Evolutionary conservation across 2,329 filamentous ascomycete species (phyloP).

Genomic region (Exophiala spinifera): DNA sequence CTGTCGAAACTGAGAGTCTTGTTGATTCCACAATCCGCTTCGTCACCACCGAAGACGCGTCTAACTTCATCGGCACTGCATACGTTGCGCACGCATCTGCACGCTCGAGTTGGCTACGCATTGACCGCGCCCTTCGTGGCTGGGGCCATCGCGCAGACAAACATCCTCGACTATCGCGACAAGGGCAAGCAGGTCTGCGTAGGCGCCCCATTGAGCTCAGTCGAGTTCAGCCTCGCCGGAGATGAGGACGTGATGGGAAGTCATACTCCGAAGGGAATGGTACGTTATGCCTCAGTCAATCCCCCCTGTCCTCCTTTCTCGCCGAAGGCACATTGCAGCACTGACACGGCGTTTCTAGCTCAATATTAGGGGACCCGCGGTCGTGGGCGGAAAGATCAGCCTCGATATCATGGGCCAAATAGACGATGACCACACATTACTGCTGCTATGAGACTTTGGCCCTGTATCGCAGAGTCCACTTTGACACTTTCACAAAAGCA

Average conservation of each 20-base stretch:
- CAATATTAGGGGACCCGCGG: constrained; percentile 24
- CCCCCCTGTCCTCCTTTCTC: neutral
- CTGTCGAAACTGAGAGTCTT: constrained; percentile 74
- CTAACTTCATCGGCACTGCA: constrained; percentile 69
- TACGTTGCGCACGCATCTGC: constrained; percentile 76
- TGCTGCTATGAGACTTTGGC: constrained; percentile 6
- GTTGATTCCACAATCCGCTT: constrained; percentile 71
- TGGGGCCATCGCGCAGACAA: constrained; percentile 82
- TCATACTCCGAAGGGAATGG: constrained; percentile 58
- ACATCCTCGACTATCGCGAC: constrained; percentile 77
- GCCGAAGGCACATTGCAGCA: neutral
- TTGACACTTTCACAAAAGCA: too few species aligned
- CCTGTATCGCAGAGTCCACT: too few species aligned
- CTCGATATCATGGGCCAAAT: constrained; percentile 20
- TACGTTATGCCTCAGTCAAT: constrained; percentile 39
- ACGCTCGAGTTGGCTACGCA: constrained; percentile 79
- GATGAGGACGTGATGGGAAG: constrained; percentile 34
- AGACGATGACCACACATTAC: constrained; percentile 23
- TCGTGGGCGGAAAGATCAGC: constrained; percentile 20
- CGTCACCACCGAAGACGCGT: constrained; percentile 56
- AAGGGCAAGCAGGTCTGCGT: constrained; percentile 56
- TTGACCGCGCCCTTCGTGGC: constrained; percentile 79
- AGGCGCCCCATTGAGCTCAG: constrained; percentile 72
- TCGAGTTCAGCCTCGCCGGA: constrained; percentile 66
- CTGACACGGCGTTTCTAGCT: constrained; percentile 10